A percentile compares a stretch with the other conserved stretches of the same genome.
Conservation (phyloP, 1,139 yeast species). For the Geotrichum fermentans region DNA sequence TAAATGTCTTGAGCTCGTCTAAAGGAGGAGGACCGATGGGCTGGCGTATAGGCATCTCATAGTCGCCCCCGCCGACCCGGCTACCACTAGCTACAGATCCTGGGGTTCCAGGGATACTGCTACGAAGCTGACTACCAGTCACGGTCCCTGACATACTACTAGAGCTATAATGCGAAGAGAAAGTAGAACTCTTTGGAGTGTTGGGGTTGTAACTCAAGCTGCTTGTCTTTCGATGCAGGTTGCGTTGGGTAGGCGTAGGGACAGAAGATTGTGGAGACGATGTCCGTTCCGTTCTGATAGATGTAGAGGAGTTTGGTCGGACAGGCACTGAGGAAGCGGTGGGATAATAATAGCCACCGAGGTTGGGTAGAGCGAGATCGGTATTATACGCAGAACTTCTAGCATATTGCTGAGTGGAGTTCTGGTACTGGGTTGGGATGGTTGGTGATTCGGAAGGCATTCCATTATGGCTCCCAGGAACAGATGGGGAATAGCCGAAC, state of each 20-base stretch:
- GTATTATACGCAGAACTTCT: conserved; percentile 7
- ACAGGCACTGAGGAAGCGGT: conserved; percentile 29
- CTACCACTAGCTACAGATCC: conserved; percentile 7
- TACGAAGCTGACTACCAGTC: conserved; percentile 11
- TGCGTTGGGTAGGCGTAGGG: conserved; percentile 22
- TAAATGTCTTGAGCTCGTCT: conserved; percentile 23
- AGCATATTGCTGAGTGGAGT: conserved; percentile 2
- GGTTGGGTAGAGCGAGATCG: conserved; percentile 13
- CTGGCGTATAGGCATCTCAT: conserved; percentile 32
- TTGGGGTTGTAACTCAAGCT: conserved; percentile 21
- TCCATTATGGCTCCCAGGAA: no score
- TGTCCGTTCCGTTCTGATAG: conserved; percentile 21
- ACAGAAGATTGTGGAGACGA: neutral
- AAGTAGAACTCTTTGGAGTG: neutral
- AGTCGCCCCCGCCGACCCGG: conserved; percentile 20
- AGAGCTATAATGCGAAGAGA: conserved; percentile 10
- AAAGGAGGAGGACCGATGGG: conserved; percentile 36
- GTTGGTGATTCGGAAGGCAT: conserved; percentile 11
- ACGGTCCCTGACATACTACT: conserved; percentile 9
- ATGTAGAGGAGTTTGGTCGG: conserved; percentile 29
- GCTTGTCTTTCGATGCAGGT: conserved; percentile 33
- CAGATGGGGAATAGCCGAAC: conserved; percentile 6
- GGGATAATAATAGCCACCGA: conserved; percentile 20
- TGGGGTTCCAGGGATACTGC: neutral
- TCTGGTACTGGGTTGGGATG: conserved; percentile 5